Conservation (phyloP, 1,139 yeast genomes). For the Oligophagozyma castellii region DNA sequence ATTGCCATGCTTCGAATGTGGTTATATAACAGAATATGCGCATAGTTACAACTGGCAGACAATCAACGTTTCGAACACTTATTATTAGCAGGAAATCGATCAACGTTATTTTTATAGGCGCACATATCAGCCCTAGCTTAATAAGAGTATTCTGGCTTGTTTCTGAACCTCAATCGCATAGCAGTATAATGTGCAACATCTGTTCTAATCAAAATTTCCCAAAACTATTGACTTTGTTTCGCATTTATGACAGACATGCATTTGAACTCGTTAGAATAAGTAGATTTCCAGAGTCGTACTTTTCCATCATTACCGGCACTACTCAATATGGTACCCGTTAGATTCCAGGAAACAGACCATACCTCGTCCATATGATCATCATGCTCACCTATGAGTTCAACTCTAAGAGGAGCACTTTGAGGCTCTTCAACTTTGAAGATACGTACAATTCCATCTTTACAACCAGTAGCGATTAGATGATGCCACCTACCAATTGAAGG, state of each 20-base stretch:
- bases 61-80: too few relatives aligned
- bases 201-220: too few relatives aligned
- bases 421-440: conserved; percentile 57
- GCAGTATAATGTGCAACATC: too few relatives aligned
- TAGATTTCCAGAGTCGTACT: conserved; percentile 82
- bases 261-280: conserved; percentile 75
- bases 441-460: conserved; percentile 85
- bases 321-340: conserved; percentile 83
- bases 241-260: conserved; percentile 84
- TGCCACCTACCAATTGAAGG: conserved; percentile 88
- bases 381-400: conserved; percentile 41
- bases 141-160: too few relatives aligned
- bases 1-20: too few relatives aligned
- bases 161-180: too few relatives aligned
- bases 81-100: too few relatives aligned
- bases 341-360: conserved; percentile 92
- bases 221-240: too few relatives aligned
- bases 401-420: conserved; percentile 19
- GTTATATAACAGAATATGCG: too few relatives aligned
- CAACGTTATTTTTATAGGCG: too few relatives aligned
- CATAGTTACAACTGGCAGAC: too few relatives aligned
- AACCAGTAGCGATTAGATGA: conserved; percentile 86
- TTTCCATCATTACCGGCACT: conserved; percentile 95
- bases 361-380: conserved; percentile 82
- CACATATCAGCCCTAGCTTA: too few relatives aligned